Evolutionary conservation across 2,329 filamentous ascomycete species (phyloP), one percentile per base, ranked within the genome.

Genomic region (Aspergillus bombycis): DNA sequence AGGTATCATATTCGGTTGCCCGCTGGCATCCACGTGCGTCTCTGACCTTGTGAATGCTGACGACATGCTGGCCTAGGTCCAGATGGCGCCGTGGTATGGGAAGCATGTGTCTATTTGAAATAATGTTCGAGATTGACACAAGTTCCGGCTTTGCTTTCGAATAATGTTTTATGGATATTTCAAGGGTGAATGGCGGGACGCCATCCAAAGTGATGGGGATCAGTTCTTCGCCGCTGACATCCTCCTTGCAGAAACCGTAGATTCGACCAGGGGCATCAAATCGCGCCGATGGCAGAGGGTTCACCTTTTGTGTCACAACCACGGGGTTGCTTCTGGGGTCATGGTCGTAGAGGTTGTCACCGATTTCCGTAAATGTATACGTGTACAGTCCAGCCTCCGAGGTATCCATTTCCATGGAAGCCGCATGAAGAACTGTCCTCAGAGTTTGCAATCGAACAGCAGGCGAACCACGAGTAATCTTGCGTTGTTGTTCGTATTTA

Each of bases 191-290:
- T 0, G 95, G 95, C 8, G 94, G 88, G 19, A 90, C 83, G 45
- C 95, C 95, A 63, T 91, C 91, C 21, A 99, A 84, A 2, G 87
- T 89, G 63, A 99, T 90, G 0, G 94, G 94, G 60, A 99, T 97
- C 46, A 87, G 88, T 73, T 99, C 94, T 71, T 96, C 92, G 36
- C 89, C 88, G 60, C 88, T 88, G 57, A 91, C 86, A 71, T 97
- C 92, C 62, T 93, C 89, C 76, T 93, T 90, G 80, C 95, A 99
- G 79, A 94, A 97, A 75, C 95, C 96, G 83, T 97, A 97, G 0
- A 92, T 94, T 77, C 95, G 95, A 19, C 94, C 94, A 3, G 94
- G 92, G 68, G 92, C 92, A 63, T 86, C 85, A 74, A 99, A 99
- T 6, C 86, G 84, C 4, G 94, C 95, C 2, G 89, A 88, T 1